Evolutionary conservation across 805 yeast species (phyloP).

Genomic region (Candida yuanshanica): DNA sequence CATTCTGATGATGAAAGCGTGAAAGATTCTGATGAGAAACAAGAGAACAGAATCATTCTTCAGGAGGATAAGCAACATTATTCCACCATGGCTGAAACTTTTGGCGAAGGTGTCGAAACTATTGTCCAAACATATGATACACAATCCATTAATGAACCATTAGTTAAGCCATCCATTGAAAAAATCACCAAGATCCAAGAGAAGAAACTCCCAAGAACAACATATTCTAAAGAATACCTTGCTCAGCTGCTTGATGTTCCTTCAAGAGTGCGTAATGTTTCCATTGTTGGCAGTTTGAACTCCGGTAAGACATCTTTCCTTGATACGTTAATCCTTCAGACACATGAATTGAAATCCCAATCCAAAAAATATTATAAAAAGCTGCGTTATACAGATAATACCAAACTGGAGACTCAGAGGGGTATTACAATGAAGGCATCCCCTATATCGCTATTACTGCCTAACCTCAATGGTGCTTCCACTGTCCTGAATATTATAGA

Average conservation of each 20-base stretch:
- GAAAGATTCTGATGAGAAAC: conserved; percentile 11
- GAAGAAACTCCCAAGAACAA: conserved; percentile 48
- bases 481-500: conserved; percentile 63
- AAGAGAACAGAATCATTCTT: conserved; percentile 27
- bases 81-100: conserved; percentile 39
- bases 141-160: conserved; percentile 54
- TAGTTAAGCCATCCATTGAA: conserved; percentile 47
- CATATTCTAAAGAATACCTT: conserved; percentile 61
- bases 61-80: conserved; percentile 42
- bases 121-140: conserved; percentile 48
- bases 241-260: conserved; percentile 45
- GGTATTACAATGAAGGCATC: conserved; percentile 62
- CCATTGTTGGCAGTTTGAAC: conserved; percentile 73
- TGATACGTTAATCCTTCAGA: conserved; percentile 60
- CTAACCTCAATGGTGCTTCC: conserved; percentile 49
- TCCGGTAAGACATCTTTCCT: conserved; percentile 82
- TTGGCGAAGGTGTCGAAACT: conserved; percentile 62
- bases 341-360: conserved; percentile 44
- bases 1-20: conserved; percentile 24
- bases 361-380: conserved; percentile 61
- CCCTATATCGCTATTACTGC: conserved; percentile 56
- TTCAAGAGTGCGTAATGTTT: conserved; percentile 64
- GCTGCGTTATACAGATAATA: conserved; percentile 73
- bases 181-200: conserved; percentile 46
- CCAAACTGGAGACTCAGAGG: conserved; percentile 60